Evolutionary conservation across 1,139 yeast species (phyloP), one percentile per base, ranked within the genome.

Genomic region (Candida sp.): DNA sequence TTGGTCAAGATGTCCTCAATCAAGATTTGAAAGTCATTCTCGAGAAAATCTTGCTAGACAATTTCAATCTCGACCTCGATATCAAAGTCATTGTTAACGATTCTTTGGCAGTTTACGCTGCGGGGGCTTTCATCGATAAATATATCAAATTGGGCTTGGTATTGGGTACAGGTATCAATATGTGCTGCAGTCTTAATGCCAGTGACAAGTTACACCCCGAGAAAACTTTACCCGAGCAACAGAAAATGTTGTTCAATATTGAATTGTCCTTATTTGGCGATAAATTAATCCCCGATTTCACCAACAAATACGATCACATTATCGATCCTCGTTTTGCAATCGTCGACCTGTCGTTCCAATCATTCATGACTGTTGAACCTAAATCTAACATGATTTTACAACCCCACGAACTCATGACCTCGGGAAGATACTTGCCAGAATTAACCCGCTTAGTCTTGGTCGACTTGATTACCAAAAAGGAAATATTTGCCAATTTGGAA

Each of bases 381-480:
- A 35, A 36, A 4, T 53, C 59, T n/a, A 48, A 58, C 19, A 56
- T 60, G 7, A 62, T 77, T 34, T 74, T 76, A 53, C 84, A 80
- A 55, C 85, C 85, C 1, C 60, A 72, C 38, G 85, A 80, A 54
- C 61, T 75, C 46, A 63, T 78, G 66, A 70, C 81, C 33, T 67
- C 80, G 40, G 85, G 84, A 1, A 63, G 84, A 50, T 80, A 80
- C 56, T 63, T 80, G 42, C 79, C 81, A 8, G 85, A 80, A 53
- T 57, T 79, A 45, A 60, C 75, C 5, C 61, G 84, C 39, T 59
- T 75, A 44, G 68, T 68, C 3, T 43, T 77, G 35, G 53, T 64
- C 27, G 75, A 70, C 38, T 53, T 72, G 49, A 54, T 66, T 33
- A 56, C 58, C 2, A 48, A 49, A 5, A 51, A 57, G 5, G 72